phyloP scores from a whole-genome alignment of 78 protist genomes.

The Mastigamoeba balamuthi region DNA sequence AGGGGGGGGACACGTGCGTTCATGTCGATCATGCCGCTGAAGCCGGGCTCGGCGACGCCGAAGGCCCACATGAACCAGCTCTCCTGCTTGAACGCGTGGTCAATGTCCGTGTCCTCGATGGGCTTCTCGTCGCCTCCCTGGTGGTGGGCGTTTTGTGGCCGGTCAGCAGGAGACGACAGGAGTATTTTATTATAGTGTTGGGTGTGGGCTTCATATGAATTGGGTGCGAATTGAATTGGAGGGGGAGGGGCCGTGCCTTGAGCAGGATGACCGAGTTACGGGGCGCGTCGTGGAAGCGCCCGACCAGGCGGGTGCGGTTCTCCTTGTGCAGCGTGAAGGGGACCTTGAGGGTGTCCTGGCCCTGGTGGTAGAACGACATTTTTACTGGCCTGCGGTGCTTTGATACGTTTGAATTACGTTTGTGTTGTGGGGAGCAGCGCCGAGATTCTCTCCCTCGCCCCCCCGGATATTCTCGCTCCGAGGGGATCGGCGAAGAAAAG shows the following conservation, averaged over 20 bases:
- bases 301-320: constrained; percentile 31
- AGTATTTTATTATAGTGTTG: neutral
- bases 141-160: neutral
- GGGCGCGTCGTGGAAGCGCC: constrained; percentile 1
- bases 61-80: constrained; percentile 53
- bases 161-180: neutral
- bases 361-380: too few relatives aligned
- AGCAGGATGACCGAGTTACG: constrained; percentile 4
- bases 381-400: too few relatives aligned
- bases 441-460: too few relatives aligned
- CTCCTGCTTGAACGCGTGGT: constrained; percentile 53
- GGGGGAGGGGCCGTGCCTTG: neutral
- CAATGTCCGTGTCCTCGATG: constrained; percentile 32
- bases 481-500: too few relatives aligned
- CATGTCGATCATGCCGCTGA: constrained; percentile 32
- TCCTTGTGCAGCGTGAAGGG: constrained; percentile 25
- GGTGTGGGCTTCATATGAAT: neutral
- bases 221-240: neutral
- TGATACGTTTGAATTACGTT: too few relatives aligned
- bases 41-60: constrained; percentile 50
- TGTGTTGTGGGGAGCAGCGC: too few relatives aligned
- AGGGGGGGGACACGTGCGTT: neutral
- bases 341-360: constrained; percentile 43
- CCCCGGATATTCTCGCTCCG: too few relatives aligned
- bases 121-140: constrained; percentile 19